These are phyloP conservation scores for Thelonectria discophora DNA, from an alignment of 2,329 filamentous ascomycete genomes.

Conservation along the genomic window DNA sequence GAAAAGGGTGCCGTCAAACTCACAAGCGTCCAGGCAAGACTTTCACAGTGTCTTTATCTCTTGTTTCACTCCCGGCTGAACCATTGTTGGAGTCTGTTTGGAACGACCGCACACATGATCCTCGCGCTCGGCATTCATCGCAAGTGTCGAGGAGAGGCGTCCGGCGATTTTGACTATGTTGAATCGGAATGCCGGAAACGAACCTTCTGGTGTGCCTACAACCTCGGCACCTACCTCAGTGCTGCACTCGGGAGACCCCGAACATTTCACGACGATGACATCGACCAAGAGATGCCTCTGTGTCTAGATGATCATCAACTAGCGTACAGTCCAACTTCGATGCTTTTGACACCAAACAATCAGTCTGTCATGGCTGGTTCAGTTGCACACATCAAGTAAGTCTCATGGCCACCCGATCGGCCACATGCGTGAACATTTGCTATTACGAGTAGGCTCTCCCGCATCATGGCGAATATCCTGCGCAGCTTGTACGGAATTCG, in stretches of 20 bases:
- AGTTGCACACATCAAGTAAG: constrained; percentile 48
- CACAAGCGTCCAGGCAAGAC: constrained; percentile 50
- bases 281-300: constrained; percentile 67
- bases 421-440: background rate
- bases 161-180: constrained; percentile 41
- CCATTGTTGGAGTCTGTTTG: constrained; percentile 56
- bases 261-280: constrained; percentile 71
- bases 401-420: no score
- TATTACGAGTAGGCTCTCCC: constrained; percentile 37
- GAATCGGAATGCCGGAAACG: constrained; percentile 52
- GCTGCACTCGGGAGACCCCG: constrained; percentile 68
- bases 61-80: constrained; percentile 54
- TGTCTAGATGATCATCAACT: constrained; percentile 63
- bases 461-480: constrained; percentile 48
- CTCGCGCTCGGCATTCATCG: constrained; percentile 52
- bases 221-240: constrained; percentile 70
- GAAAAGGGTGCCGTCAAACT: constrained; percentile 50
- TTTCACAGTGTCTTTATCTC: constrained; percentile 52
- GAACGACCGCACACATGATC: constrained; percentile 50
- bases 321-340: constrained; percentile 33
- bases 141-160: constrained; percentile 32
- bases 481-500: constrained; percentile 48
- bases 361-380: constrained; percentile 44
- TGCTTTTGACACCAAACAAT: background rate
- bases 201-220: constrained; percentile 72